Evolutionary conservation across 352 stramenopile genomes (phyloP).

Genomic region (Globisporangium nagaii): DNA sequence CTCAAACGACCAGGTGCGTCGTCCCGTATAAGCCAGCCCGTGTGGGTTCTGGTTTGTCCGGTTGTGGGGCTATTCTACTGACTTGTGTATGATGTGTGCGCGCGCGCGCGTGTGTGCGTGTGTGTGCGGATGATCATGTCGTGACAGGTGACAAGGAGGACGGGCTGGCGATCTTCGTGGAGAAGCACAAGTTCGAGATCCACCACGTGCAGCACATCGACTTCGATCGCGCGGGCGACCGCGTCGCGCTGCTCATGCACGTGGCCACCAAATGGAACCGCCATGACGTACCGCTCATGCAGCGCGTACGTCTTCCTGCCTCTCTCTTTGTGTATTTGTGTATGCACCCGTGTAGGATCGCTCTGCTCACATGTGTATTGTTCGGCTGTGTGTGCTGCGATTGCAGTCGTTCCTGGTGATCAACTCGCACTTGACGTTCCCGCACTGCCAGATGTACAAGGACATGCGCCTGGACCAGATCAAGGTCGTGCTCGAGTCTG

Average conservation of each 20-base stretch:
- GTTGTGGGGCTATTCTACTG: no score
- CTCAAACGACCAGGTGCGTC: conserved; percentile 52
- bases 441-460: conserved; percentile 74
- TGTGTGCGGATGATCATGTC: no score
- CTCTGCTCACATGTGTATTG: background rate
- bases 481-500: conserved; percentile 62
- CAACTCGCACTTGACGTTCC: conserved; percentile 85
- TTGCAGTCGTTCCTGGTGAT: conserved; percentile 69
- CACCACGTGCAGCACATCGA: conserved; percentile 74
- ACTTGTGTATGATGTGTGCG: background rate
- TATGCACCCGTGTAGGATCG: background rate
- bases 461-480: conserved; percentile 78
- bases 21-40: background rate
- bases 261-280: conserved; percentile 79
- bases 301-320: conserved; percentile 33
- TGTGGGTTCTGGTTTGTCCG: no score
- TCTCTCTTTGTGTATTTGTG: background rate
- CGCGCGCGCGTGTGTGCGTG: background rate
- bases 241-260: conserved; percentile 80
- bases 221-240: conserved; percentile 68
- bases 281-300: conserved; percentile 27
- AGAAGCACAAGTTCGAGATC: conserved; percentile 72
- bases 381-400: background rate
- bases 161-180: conserved; percentile 73
- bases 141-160: conserved; percentile 74